Conservation (phyloP, 2,329 filamentous ascomycete genomes). For the Colletotrichum horii region DNA sequence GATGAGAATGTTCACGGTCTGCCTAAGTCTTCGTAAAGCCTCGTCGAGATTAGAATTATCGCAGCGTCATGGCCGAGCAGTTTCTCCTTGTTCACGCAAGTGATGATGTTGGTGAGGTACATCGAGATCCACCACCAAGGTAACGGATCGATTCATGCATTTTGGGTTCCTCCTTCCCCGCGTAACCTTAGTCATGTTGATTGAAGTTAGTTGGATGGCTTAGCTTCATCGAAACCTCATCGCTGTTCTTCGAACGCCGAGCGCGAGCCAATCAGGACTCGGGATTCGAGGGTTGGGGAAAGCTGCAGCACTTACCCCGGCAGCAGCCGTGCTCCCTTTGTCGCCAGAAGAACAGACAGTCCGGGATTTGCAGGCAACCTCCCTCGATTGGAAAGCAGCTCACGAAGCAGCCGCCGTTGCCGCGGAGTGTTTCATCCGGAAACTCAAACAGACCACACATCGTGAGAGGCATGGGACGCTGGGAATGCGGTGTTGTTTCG, state of each 20-base stretch:
- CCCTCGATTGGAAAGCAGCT: neutral
- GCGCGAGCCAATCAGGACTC: neutral
- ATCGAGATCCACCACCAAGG: neutral
- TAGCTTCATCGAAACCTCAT: neutral
- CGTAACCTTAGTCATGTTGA: neutral
- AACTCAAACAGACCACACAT: neutral
- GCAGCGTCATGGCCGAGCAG: accelerated
- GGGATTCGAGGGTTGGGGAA: neutral
- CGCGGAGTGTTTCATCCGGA: neutral
- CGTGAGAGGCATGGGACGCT: neutral
- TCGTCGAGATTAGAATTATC: neutral
- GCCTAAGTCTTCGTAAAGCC: too few species aligned
- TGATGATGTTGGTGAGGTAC: neutral
- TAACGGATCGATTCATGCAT: neutral
- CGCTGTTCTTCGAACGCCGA: neutral
- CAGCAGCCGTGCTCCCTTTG: neutral
- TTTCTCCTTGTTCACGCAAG: accelerated
- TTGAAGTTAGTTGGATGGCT: neutral
- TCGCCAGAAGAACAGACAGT: neutral
- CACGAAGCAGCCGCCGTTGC: neutral
- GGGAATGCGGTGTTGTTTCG: neutral
- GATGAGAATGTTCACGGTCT: too few species aligned
- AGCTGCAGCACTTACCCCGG: neutral
- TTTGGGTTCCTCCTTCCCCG: neutral
- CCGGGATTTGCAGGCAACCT: neutral